Conservation (phyloP, 2,329 filamentous ascomycete genomes). For the Calonectria montana region DNA sequence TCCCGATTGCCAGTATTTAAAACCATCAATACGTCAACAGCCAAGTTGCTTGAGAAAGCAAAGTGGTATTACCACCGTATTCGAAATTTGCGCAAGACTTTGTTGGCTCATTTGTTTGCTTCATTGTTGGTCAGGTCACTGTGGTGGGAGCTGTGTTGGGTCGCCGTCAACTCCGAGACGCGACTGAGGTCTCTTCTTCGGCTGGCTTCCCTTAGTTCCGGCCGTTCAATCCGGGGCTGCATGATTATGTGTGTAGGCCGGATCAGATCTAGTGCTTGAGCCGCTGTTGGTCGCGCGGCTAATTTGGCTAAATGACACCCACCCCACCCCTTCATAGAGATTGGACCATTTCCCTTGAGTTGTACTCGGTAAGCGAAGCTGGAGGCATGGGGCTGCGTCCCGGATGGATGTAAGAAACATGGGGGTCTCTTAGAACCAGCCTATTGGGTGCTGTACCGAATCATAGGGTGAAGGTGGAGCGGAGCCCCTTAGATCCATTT, state of each 20-base stretch:
- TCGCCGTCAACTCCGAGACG: background rate
- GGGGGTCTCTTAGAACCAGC: slow-evolving; percentile 12
- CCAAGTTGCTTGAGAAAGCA: background rate
- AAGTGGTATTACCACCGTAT: background rate
- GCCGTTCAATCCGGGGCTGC: slow-evolving; percentile 14
- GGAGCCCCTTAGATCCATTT: background rate
- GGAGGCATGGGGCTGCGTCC: background rate
- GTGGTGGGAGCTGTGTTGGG: slow-evolving; percentile 4
- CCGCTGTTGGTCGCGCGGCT: slow-evolving; percentile 7
- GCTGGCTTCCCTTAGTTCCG: slow-evolving; percentile 27
- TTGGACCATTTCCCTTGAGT: slow-evolving; percentile 21
- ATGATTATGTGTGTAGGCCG: background rate
- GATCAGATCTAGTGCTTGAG: background rate
- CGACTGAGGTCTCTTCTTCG: slow-evolving; percentile 6
- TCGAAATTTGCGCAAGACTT: slow-evolving; percentile 5
- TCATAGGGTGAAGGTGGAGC: background rate
- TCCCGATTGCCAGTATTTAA: slow-evolving; percentile 19
- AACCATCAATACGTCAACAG: background rate
- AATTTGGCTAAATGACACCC: slow-evolving; percentile 20
- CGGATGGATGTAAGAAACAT: background rate
- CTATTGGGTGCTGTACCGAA: background rate
- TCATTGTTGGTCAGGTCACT: slow-evolving; percentile 8
- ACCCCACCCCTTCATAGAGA: slow-evolving; percentile 1
- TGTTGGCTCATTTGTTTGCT: slow-evolving; percentile 7
- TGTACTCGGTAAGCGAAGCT: background rate